Evolutionary conservation across 176 grass and related monocot genomes (phyloP), one percentile per base, ranked within the genome.

Genomic region (Bonia amplexicaulis): DNA sequence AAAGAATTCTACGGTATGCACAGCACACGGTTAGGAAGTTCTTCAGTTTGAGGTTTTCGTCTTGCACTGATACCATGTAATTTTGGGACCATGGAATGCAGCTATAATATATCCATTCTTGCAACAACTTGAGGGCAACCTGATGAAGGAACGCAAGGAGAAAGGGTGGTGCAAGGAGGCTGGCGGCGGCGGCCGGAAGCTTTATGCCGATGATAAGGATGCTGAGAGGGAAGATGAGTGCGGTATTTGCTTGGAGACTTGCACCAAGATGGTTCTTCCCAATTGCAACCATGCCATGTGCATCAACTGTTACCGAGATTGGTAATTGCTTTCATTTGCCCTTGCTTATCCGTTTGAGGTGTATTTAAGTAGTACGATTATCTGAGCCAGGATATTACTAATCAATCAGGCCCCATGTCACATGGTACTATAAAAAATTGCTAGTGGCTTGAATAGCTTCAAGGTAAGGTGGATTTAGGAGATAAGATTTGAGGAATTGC

Each of bases 281-380:
- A 90, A 83, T 76, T 98, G 96, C 93, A 98, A 90, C 78, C 96
- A 98, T 71, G 87, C 89, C 77, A 93, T 98, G 96, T 98, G 96
- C 85, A 92, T 99, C 62, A 96, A 96, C 78, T 99, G 96, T 89
- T 99, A 92, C 51, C 89, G 90, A 48, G 91, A 99, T 82, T 99
- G 96, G 96, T 99, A 88, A 92, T 71, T 70, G 31, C 66, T 73
- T 39, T 4, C 58, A 26, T 39, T 15, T 80, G 0, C 85, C 59
- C 81, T 76, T 57, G 85, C 81, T 76, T 91, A 81, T 85, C 85
- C 55, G 7, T 85, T 87, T 71, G 62, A 66, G 80, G 40, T 72
- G 39, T 62, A 74, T 62, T 73, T 64, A 70, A 91, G 15, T 12
- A 65, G 14, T 52, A 48, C 13, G 8, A 54, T 87, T 84, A 80